Percentiles rank a stretch among this genome's conserved stretches.
These are phyloP conservation scores for Hypoxylon intermedium DNA, from an alignment of 495 filamentous ascomycete genomes.

Conservation along the genomic window DNA sequence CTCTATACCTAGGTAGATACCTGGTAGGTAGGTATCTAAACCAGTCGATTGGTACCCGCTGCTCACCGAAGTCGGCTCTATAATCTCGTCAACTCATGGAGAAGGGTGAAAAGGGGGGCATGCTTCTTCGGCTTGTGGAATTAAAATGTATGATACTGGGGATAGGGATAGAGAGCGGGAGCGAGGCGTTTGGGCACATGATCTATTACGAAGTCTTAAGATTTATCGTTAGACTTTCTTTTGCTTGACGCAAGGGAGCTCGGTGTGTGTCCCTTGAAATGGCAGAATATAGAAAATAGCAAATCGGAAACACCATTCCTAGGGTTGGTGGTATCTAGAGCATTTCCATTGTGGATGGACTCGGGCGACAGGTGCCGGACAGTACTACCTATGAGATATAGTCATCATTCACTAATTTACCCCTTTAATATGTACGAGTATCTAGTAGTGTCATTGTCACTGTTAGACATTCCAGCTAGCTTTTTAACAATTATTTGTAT, in stretches of 20 bases:
- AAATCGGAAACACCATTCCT: not conserved
- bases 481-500: slow-evolving; percentile 1
- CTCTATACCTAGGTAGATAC: not conserved
- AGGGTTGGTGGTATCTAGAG: no score
- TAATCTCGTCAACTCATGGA: no score
- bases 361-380: no score
- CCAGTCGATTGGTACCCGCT: not conserved
- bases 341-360: no score
- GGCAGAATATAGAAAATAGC: not conserved
- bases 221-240: not conserved
- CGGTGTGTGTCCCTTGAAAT: not conserved
- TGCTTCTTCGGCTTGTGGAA: not conserved
- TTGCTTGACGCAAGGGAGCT: not conserved
- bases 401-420: no score
- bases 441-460: no score
- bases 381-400: no score
- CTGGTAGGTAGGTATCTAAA: no score
- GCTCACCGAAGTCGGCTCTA: no score
- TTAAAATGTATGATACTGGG: slow-evolving; percentile 11
- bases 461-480: not conserved
- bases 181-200: slow-evolving; percentile 15
- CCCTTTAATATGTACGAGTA: no score
- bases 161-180: not conserved
- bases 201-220: not conserved
- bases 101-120: no score